These are phyloP conservation scores for Candida smagusa DNA, from an alignment of 1,139 yeast genomes.

Conservation along the genomic window DNA sequence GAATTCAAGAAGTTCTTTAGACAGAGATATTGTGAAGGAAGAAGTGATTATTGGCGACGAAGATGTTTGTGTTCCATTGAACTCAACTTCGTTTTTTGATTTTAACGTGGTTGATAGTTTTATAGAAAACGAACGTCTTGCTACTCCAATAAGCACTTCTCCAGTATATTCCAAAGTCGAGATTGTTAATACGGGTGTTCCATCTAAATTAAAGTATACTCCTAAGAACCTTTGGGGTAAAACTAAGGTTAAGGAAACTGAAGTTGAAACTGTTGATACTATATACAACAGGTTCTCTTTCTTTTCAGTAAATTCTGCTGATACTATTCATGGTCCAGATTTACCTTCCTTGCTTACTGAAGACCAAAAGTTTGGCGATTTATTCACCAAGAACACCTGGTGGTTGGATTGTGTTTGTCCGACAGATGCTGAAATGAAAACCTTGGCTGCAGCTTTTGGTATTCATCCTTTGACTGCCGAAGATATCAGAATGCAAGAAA, in stretches of 20 bases:
- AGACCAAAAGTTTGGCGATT: slow-evolving; percentile 58
- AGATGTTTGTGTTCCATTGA: slow-evolving; percentile 95
- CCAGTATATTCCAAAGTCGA: slow-evolving; percentile 10
- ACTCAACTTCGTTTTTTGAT: slow-evolving; percentile 35
- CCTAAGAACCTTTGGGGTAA: slow-evolving; percentile 38
- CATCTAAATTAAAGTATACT: slow-evolving; percentile 61
- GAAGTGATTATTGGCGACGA: slow-evolving; percentile 47
- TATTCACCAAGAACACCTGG: slow-evolving; percentile 68
- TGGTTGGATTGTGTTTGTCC: slow-evolving; percentile 76
- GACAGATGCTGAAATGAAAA: slow-evolving; percentile 64
- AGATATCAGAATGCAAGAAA: slow-evolving; percentile 80
- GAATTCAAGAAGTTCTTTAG: no score
- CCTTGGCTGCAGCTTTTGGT: slow-evolving; percentile 65
- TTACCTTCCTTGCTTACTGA: slow-evolving; percentile 67
- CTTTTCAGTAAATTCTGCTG: slow-evolving; percentile 76
- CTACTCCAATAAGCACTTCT: slow-evolving; percentile 18
- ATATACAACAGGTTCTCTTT: slow-evolving; percentile 68
- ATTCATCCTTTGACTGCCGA: slow-evolving; percentile 82
- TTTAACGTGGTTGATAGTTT: slow-evolving; percentile 77
- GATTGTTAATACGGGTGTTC: slow-evolving; percentile 6
- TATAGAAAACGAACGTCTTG: slow-evolving; percentile 49
- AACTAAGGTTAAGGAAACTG: slow-evolving; percentile 11
- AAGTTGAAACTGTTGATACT: background rate
- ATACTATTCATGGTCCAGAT: slow-evolving; percentile 85
- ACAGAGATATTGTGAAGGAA: no score